Evolutionary conservation across 306 rosid species (phyloP), one percentile per base, ranked within the genome.

Genomic region (Betula pendula): DNA sequence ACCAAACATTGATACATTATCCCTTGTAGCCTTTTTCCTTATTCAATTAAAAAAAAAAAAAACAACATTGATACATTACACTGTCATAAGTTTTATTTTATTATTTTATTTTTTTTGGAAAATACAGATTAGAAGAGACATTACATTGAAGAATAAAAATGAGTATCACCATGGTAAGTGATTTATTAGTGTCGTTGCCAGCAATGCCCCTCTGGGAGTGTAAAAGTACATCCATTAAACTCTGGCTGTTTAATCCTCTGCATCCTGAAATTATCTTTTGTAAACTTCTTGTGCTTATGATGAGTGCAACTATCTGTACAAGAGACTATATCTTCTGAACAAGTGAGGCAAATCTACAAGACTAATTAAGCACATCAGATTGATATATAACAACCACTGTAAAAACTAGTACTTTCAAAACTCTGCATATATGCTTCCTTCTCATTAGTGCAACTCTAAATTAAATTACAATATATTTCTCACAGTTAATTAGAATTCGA

Each of bases 241-340:
- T 29, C 35, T 27, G 42, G 20, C 42, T 14, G 15, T 58, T 27
- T 60, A 13, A 29, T 60, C 68, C 68, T 60, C 68, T 29, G 42
- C 48, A 67, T 85, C 47, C 76, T 75, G 62, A 80, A 44, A 74
- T 68, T 73, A 48, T 78, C 56, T 80, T 45, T 17, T 44, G 40
- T 63, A 77, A 69, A 77, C 50, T 75, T 78, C 38, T 76, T 59
- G 78, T 65, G 68, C 70, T 38, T 49, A 79, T 51, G 66, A 67
- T 56, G 55, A 83, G 80, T 78, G 70, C 81, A 70, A 40, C 51
- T 80, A 63, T 77, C 86, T 86, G 87, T 84, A 81, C 85, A 82
- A 73, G 67, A 62, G n/a, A n/a, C n/a, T n/a, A 75, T 70, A 72
- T 84, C 78, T 52, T 70, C 81, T 60, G 62, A 77, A 49, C 67